Percentiles rank a stretch among this genome's conserved stretches.
phyloP scores from a whole-genome alignment of 495 filamentous ascomycete species.

The Penicillium tannophilum region DNA sequence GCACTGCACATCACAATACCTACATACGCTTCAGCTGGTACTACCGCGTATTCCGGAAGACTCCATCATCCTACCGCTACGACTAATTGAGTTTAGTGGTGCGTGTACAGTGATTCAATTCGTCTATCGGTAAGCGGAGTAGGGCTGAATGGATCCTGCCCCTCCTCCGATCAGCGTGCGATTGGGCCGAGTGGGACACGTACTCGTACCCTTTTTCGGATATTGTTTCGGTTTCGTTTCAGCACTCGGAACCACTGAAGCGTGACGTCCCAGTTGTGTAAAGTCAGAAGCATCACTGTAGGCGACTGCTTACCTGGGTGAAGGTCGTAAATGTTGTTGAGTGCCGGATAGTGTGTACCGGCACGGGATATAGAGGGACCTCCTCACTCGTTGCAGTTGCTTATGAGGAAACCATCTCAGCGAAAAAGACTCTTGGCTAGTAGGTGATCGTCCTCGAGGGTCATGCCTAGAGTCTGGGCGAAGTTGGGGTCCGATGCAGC shows the following conservation, averaged over 20 bases:
- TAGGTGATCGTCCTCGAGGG: background rate
- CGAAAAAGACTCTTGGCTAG: constrained; percentile 5
- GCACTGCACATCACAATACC: constrained; percentile 3
- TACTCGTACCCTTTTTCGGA: constrained; percentile 10
- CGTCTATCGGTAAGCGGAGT: constrained; percentile 16
- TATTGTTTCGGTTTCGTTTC: constrained; percentile 7
- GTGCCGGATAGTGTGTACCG: background rate
- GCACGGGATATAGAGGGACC: background rate
- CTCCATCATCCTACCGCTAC: constrained; percentile 8
- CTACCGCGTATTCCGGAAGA: constrained; percentile 12
- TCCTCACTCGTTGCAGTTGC: background rate
- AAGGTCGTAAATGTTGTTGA: background rate
- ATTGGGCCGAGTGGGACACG: constrained; percentile 24
- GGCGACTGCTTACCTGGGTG: background rate
- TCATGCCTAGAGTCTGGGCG: constrained; percentile 2
- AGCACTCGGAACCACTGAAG: background rate
- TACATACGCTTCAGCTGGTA: constrained; percentile 2
- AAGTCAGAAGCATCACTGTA: background rate
- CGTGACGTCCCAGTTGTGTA: too few relatives aligned
- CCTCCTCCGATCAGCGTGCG: constrained; percentile 21
- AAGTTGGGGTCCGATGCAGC: background rate
- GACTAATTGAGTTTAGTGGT: background rate
- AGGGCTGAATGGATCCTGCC: constrained; percentile 26
- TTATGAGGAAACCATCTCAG: background rate
- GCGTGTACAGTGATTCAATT: constrained; percentile 11